A percentile compares a stretch with the other conserved stretches of the same genome.
Evolutionary conservation across 345 rosid species (phyloP).

Genomic region (Limnanthes douglasii): DNA sequence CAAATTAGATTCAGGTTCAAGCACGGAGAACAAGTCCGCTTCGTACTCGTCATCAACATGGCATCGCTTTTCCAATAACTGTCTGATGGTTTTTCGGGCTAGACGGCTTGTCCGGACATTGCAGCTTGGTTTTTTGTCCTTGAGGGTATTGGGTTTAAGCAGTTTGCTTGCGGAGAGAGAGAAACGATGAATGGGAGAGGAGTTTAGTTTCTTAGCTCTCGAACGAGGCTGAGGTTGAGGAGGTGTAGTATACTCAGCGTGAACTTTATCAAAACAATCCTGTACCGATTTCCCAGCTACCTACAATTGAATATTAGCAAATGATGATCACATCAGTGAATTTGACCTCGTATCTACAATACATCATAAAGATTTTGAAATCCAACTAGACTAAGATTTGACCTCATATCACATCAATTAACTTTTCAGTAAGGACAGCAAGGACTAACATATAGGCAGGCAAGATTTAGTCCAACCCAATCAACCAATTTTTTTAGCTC

Average conservation of each 20-base stretch:
- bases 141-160: slow-evolving; percentile 24
- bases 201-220: slow-evolving; percentile 23
- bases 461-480: no score
- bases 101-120: slow-evolving; percentile 19
- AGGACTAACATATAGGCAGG: no score
- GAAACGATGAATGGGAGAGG: slow-evolving; percentile 26
- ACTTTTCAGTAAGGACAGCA: no score
- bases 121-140: slow-evolving; percentile 14
- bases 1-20: slow-evolving; percentile 32
- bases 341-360: no score
- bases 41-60: slow-evolving; percentile 25
- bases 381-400: no score
- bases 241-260: slow-evolving; percentile 47
- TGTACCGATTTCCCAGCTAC: slow-evolving; percentile 77
- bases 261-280: slow-evolving; percentile 67
- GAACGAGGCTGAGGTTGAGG: slow-evolving; percentile 38
- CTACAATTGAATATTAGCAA: slow-evolving; percentile 16
- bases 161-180: slow-evolving; percentile 63
- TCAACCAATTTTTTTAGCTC: no score
- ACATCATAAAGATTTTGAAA: no score
- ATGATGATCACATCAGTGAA: no score
- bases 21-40: slow-evolving; percentile 55
- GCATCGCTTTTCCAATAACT: slow-evolving; percentile 41
- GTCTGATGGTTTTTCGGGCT: slow-evolving; percentile 38
- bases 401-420: no score